phyloP scores from a whole-genome alignment of 345 rosid genomes.

The Salix purpurea region DNA sequence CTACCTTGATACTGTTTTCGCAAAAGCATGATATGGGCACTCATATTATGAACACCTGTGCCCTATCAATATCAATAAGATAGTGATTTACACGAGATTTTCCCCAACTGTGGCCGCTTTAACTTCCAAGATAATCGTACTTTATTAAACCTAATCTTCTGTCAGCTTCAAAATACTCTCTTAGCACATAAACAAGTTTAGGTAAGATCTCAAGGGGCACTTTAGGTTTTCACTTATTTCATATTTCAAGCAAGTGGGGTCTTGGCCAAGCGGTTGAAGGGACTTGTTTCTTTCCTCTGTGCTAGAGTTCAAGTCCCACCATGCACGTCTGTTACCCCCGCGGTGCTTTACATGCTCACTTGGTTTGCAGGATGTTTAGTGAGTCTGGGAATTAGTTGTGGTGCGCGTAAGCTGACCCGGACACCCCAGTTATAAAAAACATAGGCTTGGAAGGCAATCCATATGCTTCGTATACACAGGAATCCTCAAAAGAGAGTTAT shows the following conservation, averaged over 20 bases:
- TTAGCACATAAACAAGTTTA: neutral
- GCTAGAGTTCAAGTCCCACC: too few relatives aligned
- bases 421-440: too few relatives aligned
- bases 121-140: conserved; percentile 8
- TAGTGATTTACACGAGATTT: conserved; percentile 2
- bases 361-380: too few relatives aligned
- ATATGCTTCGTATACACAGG: neutral
- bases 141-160: neutral
- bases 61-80: neutral
- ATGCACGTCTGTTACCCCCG: too few relatives aligned
- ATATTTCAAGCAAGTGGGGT: too few relatives aligned
- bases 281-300: too few relatives aligned
- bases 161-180: conserved; percentile 2
- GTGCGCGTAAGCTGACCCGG: too few relatives aligned
- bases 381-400: too few relatives aligned
- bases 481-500: neutral
- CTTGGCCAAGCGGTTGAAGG: too few relatives aligned
- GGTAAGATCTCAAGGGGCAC: neutral
- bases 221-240: neutral
- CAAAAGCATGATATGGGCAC: conserved; percentile 7
- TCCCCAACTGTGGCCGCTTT: conserved; percentile 14
- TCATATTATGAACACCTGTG: neutral
- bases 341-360: too few relatives aligned
- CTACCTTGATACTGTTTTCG: conserved; percentile 2
- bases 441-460: too few relatives aligned